Evolutionary conservation across 345 rosid genomes (phyloP).

Genomic region (Linum usitatissimum): DNA sequence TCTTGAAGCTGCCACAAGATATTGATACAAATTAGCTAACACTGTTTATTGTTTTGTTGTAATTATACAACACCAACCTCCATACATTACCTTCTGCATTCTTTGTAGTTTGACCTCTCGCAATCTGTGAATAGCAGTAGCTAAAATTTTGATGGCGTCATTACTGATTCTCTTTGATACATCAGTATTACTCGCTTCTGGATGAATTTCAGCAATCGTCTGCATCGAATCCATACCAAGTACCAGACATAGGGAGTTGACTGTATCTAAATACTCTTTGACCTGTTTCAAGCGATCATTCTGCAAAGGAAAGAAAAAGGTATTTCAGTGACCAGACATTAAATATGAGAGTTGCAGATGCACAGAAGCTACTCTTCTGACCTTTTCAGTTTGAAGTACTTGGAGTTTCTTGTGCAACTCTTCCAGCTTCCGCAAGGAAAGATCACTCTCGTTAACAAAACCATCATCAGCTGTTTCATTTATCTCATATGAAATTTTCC

Average conservation of each 20-base stretch:
- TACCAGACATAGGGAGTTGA: slow-evolving; percentile 49
- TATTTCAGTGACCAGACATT: not conserved
- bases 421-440: slow-evolving; percentile 70
- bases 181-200: slow-evolving; percentile 43
- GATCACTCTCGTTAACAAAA: slow-evolving; percentile 54
- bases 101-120: slow-evolving; percentile 73
- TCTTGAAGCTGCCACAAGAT: slow-evolving; percentile 74
- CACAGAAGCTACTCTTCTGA: slow-evolving; percentile 12
- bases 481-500: slow-evolving; percentile 46
- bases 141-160: slow-evolving; percentile 43
- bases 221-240: slow-evolving; percentile 71
- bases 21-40: slow-evolving; percentile 9
- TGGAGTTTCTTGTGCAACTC: slow-evolving; percentile 55
- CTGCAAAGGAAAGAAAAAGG: slow-evolving; percentile 24
- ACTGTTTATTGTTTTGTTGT: not conserved
- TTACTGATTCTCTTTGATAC: slow-evolving; percentile 45
- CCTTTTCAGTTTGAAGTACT: slow-evolving; percentile 73
- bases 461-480: slow-evolving; percentile 31
- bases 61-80: not conserved
- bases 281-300: slow-evolving; percentile 56
- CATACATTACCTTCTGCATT: slow-evolving; percentile 59
- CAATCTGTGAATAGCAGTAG: slow-evolving; percentile 34
- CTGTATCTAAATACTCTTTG: slow-evolving; percentile 33
- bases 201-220: slow-evolving; percentile 41
- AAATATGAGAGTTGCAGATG: not conserved